Percentiles rank a stretch among this genome's conserved stretches.
phyloP scores from a whole-genome alignment of 1,284 basidiomycete genomes.

The Puccinia horiana region DNA sequence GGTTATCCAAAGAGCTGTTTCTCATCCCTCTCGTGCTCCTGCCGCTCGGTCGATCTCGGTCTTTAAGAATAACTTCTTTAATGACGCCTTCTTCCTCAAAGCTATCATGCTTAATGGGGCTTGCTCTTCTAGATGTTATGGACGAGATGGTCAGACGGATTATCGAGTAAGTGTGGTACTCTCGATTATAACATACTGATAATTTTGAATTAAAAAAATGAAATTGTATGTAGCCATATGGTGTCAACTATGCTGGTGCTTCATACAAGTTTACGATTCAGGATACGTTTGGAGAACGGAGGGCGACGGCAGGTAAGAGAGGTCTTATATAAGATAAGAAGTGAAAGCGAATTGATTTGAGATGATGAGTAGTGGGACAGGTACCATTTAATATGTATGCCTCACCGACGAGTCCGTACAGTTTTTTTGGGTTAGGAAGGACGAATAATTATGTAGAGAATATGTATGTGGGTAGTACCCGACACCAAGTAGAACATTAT shows the following conservation, averaged over 20 bases:
- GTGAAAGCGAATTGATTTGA: background rate
- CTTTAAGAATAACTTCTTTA: constrained; percentile 96
- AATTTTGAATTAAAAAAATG: background rate
- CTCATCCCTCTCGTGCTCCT: constrained; percentile 61
- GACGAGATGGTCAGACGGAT: constrained; percentile 65
- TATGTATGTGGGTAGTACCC: constrained; percentile 83
- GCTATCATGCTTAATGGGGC: constrained; percentile 95
- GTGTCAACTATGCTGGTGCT: constrained; percentile 88
- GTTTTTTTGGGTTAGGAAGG: constrained; percentile 92
- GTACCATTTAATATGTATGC: constrained; percentile 89
- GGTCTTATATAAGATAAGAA: background rate
- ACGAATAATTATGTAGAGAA: constrained; percentile 99
- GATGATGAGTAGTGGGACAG: constrained; percentile 69
- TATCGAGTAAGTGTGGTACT: constrained; percentile 69
- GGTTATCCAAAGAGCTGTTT: constrained; percentile 77
- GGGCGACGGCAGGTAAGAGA: constrained; percentile 77
- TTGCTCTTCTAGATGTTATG: constrained; percentile 76
- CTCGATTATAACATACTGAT: constrained; percentile 4
- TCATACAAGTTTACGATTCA: constrained; percentile 97
- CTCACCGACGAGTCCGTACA: constrained; percentile 82
- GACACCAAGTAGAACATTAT: constrained; percentile 68
- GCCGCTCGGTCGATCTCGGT: constrained; percentile 66
- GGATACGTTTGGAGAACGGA: constrained; percentile 83
- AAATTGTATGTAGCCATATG: constrained; percentile 70
- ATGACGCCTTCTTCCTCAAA: constrained; percentile 98